Base-by-base conservation (phyloP, 768 basidiomycete genomes). In the Agaricus blazei region DNA sequence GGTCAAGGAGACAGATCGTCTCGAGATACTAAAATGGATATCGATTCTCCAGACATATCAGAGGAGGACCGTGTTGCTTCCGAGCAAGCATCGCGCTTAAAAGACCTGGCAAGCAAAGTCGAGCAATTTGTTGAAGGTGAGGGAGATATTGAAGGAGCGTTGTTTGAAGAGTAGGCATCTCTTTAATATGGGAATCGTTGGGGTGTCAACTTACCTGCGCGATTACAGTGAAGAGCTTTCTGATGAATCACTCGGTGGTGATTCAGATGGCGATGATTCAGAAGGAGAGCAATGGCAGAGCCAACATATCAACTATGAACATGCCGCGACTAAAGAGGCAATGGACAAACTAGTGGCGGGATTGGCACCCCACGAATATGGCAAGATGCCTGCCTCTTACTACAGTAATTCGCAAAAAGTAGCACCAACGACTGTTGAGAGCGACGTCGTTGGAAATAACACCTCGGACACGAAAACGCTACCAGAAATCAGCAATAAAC, bases 61-160 rank as follows among this genome's bases (percentile, higher is more conserved):
- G 81, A 82, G 64, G 54, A 56, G 28, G 83, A 85, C 52, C 73
- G 68, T 23, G 41, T 85, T 4, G 78, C 82, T 6, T 78, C 81
- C 27, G 77, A 81, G 56, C 88, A 92, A 65, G 87, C 93, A 9
- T 67, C 76, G 23, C 82, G 80, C 57, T 70, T 98, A 29, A 84
- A 83, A 61, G 78, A 81, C 57, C 76, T 99, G 51, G 95, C 97
- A 9, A 71, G 79, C 57, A 90, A 91, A 65, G 92, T 99, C 1
- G 88, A 90, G 62, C 73, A 75, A n/a, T 99, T 99, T 65, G 85
- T 99, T 2, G 85, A 93, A 61, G 93, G 90, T 2, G 72, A 95
- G 65, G 97, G 97, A 2, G 88, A 90, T 57, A 58, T 97, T 8
- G 88, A 92, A 59, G 97, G 97, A 3, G 97, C 93, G 0, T 72